Conservation (phyloP, 1,284 basidiomycete species). For the Chalciporus sp. region DNA sequence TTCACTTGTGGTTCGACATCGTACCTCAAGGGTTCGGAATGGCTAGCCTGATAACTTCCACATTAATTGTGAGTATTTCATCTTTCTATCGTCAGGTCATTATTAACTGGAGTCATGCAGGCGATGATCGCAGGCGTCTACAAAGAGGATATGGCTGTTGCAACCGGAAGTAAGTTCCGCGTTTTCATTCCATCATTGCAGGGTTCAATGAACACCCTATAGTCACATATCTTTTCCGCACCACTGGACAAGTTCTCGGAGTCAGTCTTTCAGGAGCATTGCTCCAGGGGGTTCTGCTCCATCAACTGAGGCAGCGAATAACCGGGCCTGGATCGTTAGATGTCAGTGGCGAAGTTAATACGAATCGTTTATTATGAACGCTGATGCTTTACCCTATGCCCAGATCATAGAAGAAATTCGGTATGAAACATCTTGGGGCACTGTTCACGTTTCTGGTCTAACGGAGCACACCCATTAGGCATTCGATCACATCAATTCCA, state of each 20-base stretch:
- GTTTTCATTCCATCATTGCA: slow-evolving; percentile 3
- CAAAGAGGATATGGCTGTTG: slow-evolving; percentile 83
- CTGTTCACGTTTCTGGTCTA: slow-evolving; percentile 15
- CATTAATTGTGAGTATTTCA: slow-evolving; percentile 63
- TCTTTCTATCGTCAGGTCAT: slow-evolving; percentile 4
- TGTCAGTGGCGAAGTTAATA: slow-evolving; percentile 48
- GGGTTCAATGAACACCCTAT: slow-evolving; percentile 10
- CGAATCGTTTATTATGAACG: slow-evolving; percentile 24
- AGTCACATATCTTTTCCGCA: slow-evolving; percentile 91
- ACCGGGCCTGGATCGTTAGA: slow-evolving; percentile 71
- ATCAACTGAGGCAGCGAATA: slow-evolving; percentile 71
- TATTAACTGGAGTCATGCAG: slow-evolving; percentile 39
- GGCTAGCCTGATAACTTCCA: slow-evolving; percentile 81
- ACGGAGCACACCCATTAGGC: slow-evolving; percentile 47
- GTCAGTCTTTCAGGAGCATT: slow-evolving; percentile 84
- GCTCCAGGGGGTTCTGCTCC: slow-evolving; percentile 73
- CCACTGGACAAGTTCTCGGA: slow-evolving; percentile 88
- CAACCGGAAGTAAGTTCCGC: slow-evolving; percentile 76
- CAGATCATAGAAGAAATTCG: slow-evolving; percentile 74
- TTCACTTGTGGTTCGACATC: slow-evolving; percentile 77
- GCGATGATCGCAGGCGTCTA: slow-evolving; percentile 84
- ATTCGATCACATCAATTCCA: slow-evolving; percentile 81
- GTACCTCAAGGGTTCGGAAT: slow-evolving; percentile 82
- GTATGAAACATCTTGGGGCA: slow-evolving; percentile 39
- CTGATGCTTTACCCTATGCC: slow-evolving; percentile 28